Evolutionary conservation across 129 eudicot species (phyloP), one percentile per base, ranked within the genome.

Genomic region (Glebionis coronaria): DNA sequence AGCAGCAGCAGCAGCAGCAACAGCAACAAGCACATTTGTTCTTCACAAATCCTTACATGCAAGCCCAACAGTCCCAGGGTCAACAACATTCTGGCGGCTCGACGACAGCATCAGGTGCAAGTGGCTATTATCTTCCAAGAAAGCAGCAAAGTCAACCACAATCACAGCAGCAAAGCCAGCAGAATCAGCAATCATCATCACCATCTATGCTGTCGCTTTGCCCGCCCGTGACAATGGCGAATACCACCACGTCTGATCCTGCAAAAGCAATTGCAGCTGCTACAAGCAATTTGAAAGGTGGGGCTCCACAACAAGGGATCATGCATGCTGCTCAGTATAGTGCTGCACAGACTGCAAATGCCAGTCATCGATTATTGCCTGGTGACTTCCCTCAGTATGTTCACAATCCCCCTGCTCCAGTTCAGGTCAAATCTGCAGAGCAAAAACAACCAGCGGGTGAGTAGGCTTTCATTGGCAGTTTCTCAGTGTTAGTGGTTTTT

Each of bases 381-480:
- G 82, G 81, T 27, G 90, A 95, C 18, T 93, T 80, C 63, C 75
- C 93, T 2, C 75, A 52, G 2, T 84, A 84, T 71, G 90, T 73
- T 25, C 93, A 87, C 28, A 68, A 75, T n/a, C 81, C 84, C 14
- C 83, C 95, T 14, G 77, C 90, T 20, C 72, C 84, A 3, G 97
- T 86, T 56, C 98, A 76, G 77, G 92, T 76, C 80, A 94, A 94
- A 62, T 82, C 93, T 2, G 80, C 88, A 0, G 99, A 93, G 79
- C 98, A 93, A 72, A 93, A 93, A 72, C 99, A 93, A 73, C 90
- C 97, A 18, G 92, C 97, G 27, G 99, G 97, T 93, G 74, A 86
- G 95, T 87, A 68, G 54, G 73, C 16, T 35, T 25, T 10, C n/a
- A 9, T 62, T 16, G 56, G n/a, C n/a, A 12, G 14, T 46, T 31